These are phyloP conservation scores for Solanum etuberosum DNA, from an alignment of 257 asterid species.

Conservation along the genomic window DNA sequence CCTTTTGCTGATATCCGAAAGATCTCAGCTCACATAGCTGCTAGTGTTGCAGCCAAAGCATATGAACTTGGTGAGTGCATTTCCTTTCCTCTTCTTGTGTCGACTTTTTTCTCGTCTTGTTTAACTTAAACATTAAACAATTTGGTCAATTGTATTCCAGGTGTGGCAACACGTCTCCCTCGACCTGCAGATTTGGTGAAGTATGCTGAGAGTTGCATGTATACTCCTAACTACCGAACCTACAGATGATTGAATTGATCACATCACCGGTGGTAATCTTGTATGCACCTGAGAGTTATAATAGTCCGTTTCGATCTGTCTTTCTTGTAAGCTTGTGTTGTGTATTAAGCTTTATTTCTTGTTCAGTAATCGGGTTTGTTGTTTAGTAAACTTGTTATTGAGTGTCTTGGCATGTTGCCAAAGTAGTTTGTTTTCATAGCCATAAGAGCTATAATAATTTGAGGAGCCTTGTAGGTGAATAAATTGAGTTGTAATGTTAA, in stretches of 20 bases:
- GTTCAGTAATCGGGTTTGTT: not conserved
- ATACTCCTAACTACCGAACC: conserved; percentile 72
- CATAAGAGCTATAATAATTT: not conserved
- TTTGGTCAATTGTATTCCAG: conserved; percentile 13
- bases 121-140: not conserved
- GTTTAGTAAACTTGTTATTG: not conserved
- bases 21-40: conserved; percentile 92
- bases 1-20: conserved; percentile 66
- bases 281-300: not conserved
- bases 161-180: conserved; percentile 88
- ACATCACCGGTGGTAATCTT: not conserved
- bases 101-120: not conserved
- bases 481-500: not conserved
- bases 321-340: not conserved
- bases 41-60: conserved; percentile 96
- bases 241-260: conserved; percentile 39
- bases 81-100: not conserved
- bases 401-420: not conserved
- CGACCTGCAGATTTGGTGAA: conserved; percentile 73
- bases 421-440: not conserved
- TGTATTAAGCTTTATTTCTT: not conserved
- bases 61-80: conserved; percentile 72
- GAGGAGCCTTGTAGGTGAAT: not conserved
- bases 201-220: conserved; percentile 99
- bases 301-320: not conserved